Evolutionary conservation across 2,329 filamentous ascomycete genomes (phyloP).

Genomic region (Penicillium italicum): DNA sequence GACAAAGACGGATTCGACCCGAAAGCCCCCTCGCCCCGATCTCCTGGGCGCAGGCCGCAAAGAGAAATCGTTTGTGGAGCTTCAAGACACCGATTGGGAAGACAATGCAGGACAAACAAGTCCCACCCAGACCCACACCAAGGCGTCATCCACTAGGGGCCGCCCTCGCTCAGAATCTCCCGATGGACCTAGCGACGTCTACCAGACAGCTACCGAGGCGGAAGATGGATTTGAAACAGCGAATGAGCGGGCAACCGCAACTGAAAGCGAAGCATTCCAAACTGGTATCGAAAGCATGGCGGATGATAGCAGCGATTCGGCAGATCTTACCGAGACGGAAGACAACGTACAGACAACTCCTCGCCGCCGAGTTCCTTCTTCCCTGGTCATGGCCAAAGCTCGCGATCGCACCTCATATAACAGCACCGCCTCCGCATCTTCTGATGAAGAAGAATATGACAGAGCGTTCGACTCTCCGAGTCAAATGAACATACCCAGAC

Average conservation of each 20-base stretch:
- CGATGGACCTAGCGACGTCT: slow-evolving; percentile 61
- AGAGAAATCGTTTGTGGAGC: slow-evolving; percentile 71
- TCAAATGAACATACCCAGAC: slow-evolving; percentile 63
- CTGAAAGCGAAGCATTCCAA: slow-evolving; percentile 92
- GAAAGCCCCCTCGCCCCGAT: slow-evolving; percentile 71
- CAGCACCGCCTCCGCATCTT: slow-evolving; percentile 86
- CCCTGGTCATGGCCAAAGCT: slow-evolving; percentile 44
- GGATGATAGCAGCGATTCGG: slow-evolving; percentile 62
- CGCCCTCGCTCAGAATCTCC: slow-evolving; percentile 26
- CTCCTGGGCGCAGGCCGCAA: slow-evolving; percentile 71
- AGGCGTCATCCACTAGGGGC: slow-evolving; percentile 28
- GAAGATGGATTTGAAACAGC: slow-evolving; percentile 66
- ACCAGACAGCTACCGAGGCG: slow-evolving; percentile 78
- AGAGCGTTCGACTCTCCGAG: slow-evolving; percentile 63
- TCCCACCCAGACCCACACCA: slow-evolving; percentile 48
- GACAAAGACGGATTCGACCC: slow-evolving; percentile 64
- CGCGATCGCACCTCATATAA: slow-evolving; percentile 67
- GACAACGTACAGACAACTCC: slow-evolving; percentile 42
- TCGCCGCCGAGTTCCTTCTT: slow-evolving; percentile 39
- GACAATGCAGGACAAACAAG: slow-evolving; percentile 65
- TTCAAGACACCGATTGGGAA: slow-evolving; percentile 86
- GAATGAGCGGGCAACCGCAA: slow-evolving; percentile 70
- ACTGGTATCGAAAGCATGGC: slow-evolving; percentile 75
- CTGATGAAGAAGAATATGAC: slow-evolving; percentile 63
- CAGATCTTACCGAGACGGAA: slow-evolving; percentile 85